These are phyloP conservation scores for Candida ponderosae DNA, from an alignment of 805 yeast genomes.

Conservation along the genomic window DNA sequence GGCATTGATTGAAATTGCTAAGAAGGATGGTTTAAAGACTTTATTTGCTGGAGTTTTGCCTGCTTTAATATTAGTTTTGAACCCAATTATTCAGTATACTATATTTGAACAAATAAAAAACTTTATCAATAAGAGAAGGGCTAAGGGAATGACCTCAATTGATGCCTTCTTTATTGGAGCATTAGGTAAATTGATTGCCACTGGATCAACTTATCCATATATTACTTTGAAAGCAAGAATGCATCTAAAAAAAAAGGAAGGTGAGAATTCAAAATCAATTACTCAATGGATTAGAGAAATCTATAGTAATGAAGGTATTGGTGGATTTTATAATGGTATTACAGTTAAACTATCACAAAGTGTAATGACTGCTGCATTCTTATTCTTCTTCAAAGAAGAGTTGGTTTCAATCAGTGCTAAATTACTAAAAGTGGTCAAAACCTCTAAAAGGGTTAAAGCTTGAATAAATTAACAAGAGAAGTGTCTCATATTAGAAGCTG, in stretches of 20 bases:
- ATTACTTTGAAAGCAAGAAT: slow-evolving; percentile 83
- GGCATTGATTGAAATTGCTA: slow-evolving; percentile 53
- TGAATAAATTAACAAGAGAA: background rate
- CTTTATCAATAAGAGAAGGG: slow-evolving; percentile 38
- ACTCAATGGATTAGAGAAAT: slow-evolving; percentile 48
- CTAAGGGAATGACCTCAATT: slow-evolving; percentile 51
- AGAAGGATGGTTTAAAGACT: slow-evolving; percentile 62
- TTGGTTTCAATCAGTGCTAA: slow-evolving; percentile 52
- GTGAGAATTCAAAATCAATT: slow-evolving; percentile 27
- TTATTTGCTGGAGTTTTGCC: slow-evolving; percentile 84
- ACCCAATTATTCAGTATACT: slow-evolving; percentile 90
- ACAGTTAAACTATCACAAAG: slow-evolving; percentile 75
- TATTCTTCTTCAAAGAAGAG: slow-evolving; percentile 87
- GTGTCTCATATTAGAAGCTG: no score
- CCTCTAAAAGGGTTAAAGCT: slow-evolving; percentile 1
- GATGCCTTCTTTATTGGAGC: slow-evolving; percentile 89
- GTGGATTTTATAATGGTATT: slow-evolving; percentile 77
- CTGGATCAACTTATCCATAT: slow-evolving; percentile 84
- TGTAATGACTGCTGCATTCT: slow-evolving; percentile 80
- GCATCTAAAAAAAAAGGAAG: slow-evolving; percentile 52
- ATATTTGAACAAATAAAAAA: slow-evolving; percentile 83
- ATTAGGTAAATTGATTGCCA: slow-evolving; percentile 82
- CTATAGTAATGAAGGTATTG: slow-evolving; percentile 60
- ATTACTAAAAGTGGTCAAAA: slow-evolving; percentile 37
- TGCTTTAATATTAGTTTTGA: slow-evolving; percentile 75